Evolutionary conservation across 2,329 filamentous ascomycete genomes (phyloP), one percentile per base, ranked within the genome.

Genomic region (Ophiostoma quercus): DNA sequence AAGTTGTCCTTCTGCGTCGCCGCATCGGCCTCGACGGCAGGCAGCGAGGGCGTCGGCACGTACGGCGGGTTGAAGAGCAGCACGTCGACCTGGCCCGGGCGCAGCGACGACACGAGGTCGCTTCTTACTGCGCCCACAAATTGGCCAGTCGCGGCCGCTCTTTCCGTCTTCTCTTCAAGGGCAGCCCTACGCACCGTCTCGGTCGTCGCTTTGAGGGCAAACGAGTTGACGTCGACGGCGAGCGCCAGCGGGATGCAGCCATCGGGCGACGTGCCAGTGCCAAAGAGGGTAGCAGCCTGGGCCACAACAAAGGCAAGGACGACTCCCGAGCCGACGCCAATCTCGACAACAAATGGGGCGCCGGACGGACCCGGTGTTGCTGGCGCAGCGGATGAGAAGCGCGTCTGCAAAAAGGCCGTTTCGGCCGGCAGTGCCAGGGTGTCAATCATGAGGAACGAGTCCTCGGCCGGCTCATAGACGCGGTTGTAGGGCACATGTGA

Each of bases 21-120:
- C 5, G 65, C 37, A 39, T 67, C 63, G 12, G 2, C 47, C 57
- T 51, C 57, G 25, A 85, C 79, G 32, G 79, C 77, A 1, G 94
- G 94, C 71, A 96, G 80, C 57, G 88, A 86, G 34, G 89, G 85
- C 2, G 94, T 96, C 1, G 95, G 95, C 16, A 99, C 95, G 77
- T 99, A 99, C 0, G 95, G 95, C 68, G 95, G 95, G 77, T 99
- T 99, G 84, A 98, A 99, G 37, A 99, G 85, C 72, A 99, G 84
- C 12, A 99, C 85, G 77, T 99, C 95, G 5, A 96, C 85, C 54
- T 80, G 79, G 2, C 83, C 82, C 0, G 81, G 76, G 8, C 85
- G 84, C 57, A 96, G 80, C 0, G 89, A 81, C 2, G 84, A 79
- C 4, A 85, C 83, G 0, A 99, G 83, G 76, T 98, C 92, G 1